Base-by-base conservation (phyloP, 202 grass and related monocot species). In the Schoenoplectus tabernaemontani region DNA sequence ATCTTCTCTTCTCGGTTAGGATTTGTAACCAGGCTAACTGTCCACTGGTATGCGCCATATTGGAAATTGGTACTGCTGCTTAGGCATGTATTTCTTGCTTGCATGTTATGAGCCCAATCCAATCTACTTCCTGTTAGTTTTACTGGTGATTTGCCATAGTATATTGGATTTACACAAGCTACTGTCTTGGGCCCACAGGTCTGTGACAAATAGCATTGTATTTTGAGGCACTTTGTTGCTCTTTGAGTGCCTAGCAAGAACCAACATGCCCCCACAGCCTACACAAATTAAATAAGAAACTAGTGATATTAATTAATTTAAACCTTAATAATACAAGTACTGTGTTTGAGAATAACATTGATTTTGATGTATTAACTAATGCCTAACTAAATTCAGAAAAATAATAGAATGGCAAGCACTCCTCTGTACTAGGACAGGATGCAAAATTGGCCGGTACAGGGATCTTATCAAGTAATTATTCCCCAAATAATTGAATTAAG, bases 181-280 rank as follows among this genome's bases (percentile, higher is more conserved):
- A n/a, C n/a, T n/a, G n/a, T n/a, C n/a, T n/a, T 61, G 11, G 86
- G 76, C 43, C 32, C 77, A 81, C 93, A 89, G 71, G 58, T 83
- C 16, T 82, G 65, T 38, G 46, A 51, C 1, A 36, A 8, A 5
- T 44, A 24, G 81, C 87, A 96, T 82, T 96, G 90, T 60, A 82
- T 74, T 26, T 72, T 86, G 1, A 96, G 93, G 77, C 93, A 96
- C 44, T 93, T 96, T 46, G 80, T 84, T 20, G 93, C 87, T 4
- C 93, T 88, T 84, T 96, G 93, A 16, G n/a, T 82, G 19, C 93
- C 93, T 10, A 96, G 70, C 77, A 96, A 32, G 84, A 90, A 96
- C 93, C 93, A 96, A 87, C 93, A 96, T 20, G 90, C 90, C 4
- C 90, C 90, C 64, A 96, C 93, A 0, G 93, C 93, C 93, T 96